These are phyloP conservation scores for Aspergillus piperis DNA, from an alignment of 2,329 filamentous ascomycete genomes.

Conservation along the genomic window DNA sequence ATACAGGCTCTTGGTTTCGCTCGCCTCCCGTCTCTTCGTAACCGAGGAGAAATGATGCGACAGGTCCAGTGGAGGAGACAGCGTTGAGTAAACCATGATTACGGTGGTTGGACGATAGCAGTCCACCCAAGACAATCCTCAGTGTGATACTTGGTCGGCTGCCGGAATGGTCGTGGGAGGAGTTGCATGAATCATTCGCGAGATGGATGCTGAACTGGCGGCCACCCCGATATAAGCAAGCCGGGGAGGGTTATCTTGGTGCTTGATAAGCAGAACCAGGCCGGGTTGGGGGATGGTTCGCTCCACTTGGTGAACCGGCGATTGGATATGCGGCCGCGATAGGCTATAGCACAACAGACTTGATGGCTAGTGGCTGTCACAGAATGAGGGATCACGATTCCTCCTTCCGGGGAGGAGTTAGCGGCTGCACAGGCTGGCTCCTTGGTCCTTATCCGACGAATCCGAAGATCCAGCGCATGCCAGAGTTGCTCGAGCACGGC, in stretches of 20 bases:
- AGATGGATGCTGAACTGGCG: not conserved
- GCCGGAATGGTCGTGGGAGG: not conserved
- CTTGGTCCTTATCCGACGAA: constrained; percentile 5
- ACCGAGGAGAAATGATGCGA: constrained; percentile 75
- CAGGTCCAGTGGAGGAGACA: constrained; percentile 65
- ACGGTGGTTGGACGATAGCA: not conserved
- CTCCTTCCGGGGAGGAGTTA: not conserved
- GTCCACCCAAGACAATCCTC: not conserved
- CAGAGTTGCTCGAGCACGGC: not conserved
- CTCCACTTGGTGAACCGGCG: not conserved
- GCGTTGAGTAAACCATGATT: constrained; percentile 2
- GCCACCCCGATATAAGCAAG: not conserved
- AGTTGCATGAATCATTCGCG: not conserved
- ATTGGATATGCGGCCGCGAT: not conserved
- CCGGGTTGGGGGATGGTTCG: not conserved
- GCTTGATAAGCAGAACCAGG: constrained; percentile 7
- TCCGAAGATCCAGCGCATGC: not conserved
- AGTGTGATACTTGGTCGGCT: not conserved
- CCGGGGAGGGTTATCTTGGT: constrained; percentile 2
- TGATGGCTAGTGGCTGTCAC: not conserved
- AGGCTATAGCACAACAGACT: not conserved
- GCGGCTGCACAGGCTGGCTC: not conserved
- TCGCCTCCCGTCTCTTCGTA: constrained; percentile 65
- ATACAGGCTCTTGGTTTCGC: constrained; percentile 77
- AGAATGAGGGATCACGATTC: not conserved